A percentile compares a stretch with the other conserved stretches of the same genome.
Evolutionary conservation across 192 early-diverging fungal genomes (phyloP).

Genomic region (Coemansia sp.): DNA sequence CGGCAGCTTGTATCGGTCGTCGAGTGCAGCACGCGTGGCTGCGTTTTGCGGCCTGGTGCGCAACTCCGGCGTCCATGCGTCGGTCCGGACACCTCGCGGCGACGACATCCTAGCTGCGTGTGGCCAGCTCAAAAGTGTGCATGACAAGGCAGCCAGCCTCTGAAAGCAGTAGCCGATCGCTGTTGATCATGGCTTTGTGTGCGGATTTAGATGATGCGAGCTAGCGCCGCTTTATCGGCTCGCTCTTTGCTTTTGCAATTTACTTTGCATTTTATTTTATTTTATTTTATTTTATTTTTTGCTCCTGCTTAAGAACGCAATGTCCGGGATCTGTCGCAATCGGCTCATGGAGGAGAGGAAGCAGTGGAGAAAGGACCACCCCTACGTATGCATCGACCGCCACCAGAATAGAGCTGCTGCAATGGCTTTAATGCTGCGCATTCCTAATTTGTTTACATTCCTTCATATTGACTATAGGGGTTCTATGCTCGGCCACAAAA

Average conservation of each 20-base stretch:
- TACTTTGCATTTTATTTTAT: neutral
- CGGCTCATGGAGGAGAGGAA: constrained; percentile 92
- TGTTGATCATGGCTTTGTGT: neutral
- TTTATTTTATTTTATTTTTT: too few relatives aligned
- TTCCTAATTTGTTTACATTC: neutral
- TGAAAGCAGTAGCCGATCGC: neutral
- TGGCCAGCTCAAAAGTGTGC: constrained; percentile 59
- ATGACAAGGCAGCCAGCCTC: neutral
- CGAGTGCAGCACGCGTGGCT: constrained; percentile 56
- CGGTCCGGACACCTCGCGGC: constrained; percentile 63
- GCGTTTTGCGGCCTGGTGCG: constrained; percentile 57
- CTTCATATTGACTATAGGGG: constrained; percentile 53
- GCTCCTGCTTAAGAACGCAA: constrained; percentile 6
- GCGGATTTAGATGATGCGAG: neutral
- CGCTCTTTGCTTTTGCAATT: neutral
- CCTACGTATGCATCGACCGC: constrained; percentile 32
- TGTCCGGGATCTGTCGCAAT: constrained; percentile 72
- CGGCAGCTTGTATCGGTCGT: constrained; percentile 66
- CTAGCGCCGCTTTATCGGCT: neutral
- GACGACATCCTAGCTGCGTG: constrained; percentile 82
- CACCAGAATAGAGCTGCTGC: neutral
- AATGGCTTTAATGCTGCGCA: constrained; percentile 2
- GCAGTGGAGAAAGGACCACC: constrained; percentile 98
- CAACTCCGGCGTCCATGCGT: constrained; percentile 55
- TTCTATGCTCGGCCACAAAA: constrained; percentile 92